Evolutionary conservation across 768 basidiomycete species (phyloP).

Genomic region (Lentinula lateritia): DNA sequence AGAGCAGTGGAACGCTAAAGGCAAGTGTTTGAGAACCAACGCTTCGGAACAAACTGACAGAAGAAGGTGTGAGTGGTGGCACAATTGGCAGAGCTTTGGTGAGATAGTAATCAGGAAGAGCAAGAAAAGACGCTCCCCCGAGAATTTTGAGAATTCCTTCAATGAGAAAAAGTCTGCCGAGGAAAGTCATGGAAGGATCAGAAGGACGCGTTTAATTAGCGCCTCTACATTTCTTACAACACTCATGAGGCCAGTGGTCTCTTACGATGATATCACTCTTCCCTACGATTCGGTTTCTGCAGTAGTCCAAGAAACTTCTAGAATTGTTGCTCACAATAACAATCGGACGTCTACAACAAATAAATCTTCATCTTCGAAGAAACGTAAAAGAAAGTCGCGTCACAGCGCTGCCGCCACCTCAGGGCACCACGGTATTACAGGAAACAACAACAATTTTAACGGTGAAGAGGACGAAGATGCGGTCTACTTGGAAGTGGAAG

Average conservation of each 20-base stretch:
- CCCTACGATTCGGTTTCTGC: slow-evolving; percentile 23
- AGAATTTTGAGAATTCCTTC: background rate
- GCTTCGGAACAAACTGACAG: background rate
- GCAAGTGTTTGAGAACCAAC: background rate
- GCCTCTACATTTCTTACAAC: slow-evolving; percentile 10
- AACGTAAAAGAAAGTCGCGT: slow-evolving; percentile 38
- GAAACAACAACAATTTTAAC: slow-evolving; percentile 11
- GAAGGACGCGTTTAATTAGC: background rate
- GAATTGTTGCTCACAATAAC: slow-evolving; percentile 10
- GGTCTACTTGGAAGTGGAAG: slow-evolving; percentile 27
- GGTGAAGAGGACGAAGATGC: slow-evolving; percentile 14
- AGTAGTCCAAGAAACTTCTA: slow-evolving; percentile 13
- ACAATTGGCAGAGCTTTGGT: background rate
- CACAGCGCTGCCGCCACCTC: slow-evolving; percentile 33
- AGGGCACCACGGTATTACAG: slow-evolving; percentile 25
- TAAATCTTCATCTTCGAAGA: slow-evolving; percentile 44
- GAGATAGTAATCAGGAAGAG: background rate
- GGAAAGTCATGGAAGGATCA: background rate
- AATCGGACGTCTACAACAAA: slow-evolving; percentile 7
- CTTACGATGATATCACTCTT: slow-evolving; percentile 60
- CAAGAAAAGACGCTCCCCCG: background rate
- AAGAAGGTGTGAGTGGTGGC: background rate
- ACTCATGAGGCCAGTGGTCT: slow-evolving; percentile 42
- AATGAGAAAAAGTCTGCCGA: background rate
- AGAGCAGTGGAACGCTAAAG: background rate